Evolutionary conservation across 345 rosid species (phyloP).

Genomic region (Eucalyptus sp.): DNA sequence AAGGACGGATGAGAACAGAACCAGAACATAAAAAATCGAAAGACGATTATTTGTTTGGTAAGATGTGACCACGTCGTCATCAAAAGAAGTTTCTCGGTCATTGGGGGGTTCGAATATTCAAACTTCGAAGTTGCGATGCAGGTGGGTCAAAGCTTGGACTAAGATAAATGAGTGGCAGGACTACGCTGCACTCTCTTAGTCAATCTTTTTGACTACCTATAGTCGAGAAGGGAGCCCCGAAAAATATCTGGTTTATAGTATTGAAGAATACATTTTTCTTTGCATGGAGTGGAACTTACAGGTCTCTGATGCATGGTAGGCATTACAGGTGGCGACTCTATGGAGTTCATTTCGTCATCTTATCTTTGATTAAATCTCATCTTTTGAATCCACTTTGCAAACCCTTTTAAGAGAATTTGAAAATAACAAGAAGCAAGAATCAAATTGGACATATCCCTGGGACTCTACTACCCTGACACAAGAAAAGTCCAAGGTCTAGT

Average conservation of each 20-base stretch:
- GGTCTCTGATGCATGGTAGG: background rate
- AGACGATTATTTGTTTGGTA: background rate
- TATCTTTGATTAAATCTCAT: background rate
- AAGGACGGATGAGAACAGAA: background rate
- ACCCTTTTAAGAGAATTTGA: background rate
- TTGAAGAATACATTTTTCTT: background rate
- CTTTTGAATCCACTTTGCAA: background rate
- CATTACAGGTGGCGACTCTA: background rate
- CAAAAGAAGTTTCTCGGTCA: background rate
- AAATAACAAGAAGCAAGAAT: background rate
- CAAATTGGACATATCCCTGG: background rate
- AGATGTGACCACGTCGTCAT: background rate
- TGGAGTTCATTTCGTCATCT: background rate
- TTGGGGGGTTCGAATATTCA: background rate
- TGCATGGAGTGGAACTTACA: background rate
- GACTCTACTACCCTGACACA: background rate
- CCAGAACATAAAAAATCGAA: background rate
- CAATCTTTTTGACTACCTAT: background rate
- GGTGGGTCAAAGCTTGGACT: background rate
- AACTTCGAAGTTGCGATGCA: background rate
- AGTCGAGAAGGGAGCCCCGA: background rate
- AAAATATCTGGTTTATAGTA: background rate
- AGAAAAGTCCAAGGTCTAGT: background rate
- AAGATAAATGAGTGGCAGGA: background rate
- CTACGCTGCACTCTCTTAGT: background rate